phyloP scores from a whole-genome alignment of 208 protist genomes.

The Trypanosoma melophagium region DNA sequence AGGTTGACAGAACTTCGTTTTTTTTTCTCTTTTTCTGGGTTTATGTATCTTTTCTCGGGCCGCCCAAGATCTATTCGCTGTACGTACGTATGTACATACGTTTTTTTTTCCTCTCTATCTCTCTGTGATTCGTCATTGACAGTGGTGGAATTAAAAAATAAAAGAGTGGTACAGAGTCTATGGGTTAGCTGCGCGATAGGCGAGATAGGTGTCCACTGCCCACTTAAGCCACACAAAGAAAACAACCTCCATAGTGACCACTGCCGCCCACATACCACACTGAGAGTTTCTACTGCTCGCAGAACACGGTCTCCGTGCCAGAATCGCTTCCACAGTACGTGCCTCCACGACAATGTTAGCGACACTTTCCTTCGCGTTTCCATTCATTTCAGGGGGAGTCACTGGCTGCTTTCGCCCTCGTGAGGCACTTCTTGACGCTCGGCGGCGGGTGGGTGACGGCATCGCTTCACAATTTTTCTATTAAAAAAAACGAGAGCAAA shows the following conservation, averaged over 20 bases:
- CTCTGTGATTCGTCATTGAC: background rate
- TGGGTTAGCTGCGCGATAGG: constrained; percentile 20
- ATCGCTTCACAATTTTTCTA: constrained; percentile 5
- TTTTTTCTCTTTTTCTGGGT: constrained; percentile 1
- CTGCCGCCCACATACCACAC: constrained; percentile 53
- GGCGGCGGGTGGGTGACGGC: constrained; percentile 12
- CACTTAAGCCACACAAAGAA: constrained; percentile 64
- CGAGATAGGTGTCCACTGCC: constrained; percentile 53
- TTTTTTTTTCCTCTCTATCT: no score
- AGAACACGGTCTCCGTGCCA: constrained; percentile 31
- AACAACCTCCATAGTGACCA: constrained; percentile 61
- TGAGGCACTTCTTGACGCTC: constrained; percentile 11
- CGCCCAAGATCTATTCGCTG: no score
- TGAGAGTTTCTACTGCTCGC: constrained; percentile 2
- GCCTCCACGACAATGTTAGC: constrained; percentile 35
- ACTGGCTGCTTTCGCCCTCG: background rate
- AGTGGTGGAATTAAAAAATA: background rate
- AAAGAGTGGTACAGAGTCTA: constrained; percentile 4
- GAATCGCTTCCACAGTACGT: constrained; percentile 48
- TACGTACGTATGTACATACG: no score
- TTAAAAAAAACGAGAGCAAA: background rate
- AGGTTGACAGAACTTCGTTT: no score
- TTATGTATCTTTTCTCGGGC: no score
- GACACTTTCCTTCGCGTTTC: background rate
- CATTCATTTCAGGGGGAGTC: background rate